These are phyloP conservation scores for Sporothrix inflata DNA, from an alignment of 2,329 filamentous ascomycete genomes.

Conservation along the genomic window DNA sequence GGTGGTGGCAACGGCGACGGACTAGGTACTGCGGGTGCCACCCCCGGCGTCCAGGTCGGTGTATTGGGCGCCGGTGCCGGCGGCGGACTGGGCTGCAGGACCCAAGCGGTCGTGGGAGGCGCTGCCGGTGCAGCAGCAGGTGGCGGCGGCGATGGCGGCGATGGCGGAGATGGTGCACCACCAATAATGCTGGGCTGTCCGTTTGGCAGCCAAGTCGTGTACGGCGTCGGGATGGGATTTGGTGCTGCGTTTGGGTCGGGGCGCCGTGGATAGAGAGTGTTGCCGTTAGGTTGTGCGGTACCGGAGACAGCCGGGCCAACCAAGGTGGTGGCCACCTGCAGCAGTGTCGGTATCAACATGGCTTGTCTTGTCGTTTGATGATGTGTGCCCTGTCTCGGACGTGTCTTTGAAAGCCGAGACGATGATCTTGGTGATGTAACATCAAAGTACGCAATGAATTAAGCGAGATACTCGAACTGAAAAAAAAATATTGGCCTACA, in stretches of 20 bases:
- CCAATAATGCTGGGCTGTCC: neutral
- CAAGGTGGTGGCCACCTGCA: neutral
- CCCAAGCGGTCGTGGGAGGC: neutral
- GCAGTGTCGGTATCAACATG: constrained; percentile 11
- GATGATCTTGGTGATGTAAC: neutral
- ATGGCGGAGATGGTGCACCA: neutral
- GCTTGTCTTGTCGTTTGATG: neutral
- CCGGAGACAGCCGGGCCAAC: neutral
- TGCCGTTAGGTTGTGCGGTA: neutral
- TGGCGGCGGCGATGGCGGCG: neutral
- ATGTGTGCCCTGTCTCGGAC: neutral
- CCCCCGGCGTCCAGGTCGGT: neutral
- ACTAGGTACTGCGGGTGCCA: neutral
- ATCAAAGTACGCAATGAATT: neutral
- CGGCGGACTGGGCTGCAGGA: neutral
- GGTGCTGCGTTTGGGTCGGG: neutral
- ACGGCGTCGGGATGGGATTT: neutral
- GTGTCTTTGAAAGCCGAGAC: neutral
- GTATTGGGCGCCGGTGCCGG: neutral
- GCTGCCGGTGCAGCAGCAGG: neutral
- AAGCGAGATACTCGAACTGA: neutral
- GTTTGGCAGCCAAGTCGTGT: constrained; percentile 13
- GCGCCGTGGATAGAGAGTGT: neutral
- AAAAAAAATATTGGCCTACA: neutral
- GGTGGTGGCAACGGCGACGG: neutral